phyloP scores from a whole-genome alignment of 352 stramenopile species.

The Phytophthora brassicae region DNA sequence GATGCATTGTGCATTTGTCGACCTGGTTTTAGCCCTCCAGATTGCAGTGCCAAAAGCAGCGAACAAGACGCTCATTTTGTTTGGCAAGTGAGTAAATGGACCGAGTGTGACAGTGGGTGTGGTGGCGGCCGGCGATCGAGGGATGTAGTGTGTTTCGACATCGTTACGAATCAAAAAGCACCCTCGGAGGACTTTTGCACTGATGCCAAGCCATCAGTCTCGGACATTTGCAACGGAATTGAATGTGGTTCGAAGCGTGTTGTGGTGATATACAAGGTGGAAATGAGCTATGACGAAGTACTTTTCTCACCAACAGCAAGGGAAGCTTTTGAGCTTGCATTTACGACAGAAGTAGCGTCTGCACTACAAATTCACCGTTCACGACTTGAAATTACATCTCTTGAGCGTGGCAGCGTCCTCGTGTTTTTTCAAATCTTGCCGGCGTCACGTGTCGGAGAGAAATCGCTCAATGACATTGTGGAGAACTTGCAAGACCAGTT shows the following conservation, averaged over 20 bases:
- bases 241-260: constrained; percentile 75
- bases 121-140: constrained; percentile 56
- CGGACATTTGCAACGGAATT: constrained; percentile 76
- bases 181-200: constrained; percentile 33
- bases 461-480: constrained; percentile 69
- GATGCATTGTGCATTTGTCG: constrained; percentile 64
- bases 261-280: constrained; percentile 63
- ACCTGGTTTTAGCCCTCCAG: constrained; percentile 55
- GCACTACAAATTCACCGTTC: constrained; percentile 61
- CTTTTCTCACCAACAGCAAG: constrained; percentile 55
- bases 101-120: constrained; percentile 60
- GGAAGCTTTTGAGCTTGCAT: constrained; percentile 62
- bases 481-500: constrained; percentile 60
- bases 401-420: constrained; percentile 61
- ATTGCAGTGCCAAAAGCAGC: constrained; percentile 59
- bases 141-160: constrained; percentile 41
- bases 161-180: constrained; percentile 27
- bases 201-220: constrained; percentile 46
- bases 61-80: constrained; percentile 34
- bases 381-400: constrained; percentile 53
- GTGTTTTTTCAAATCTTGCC: constrained; percentile 72
- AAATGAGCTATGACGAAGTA: constrained; percentile 79
- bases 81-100: constrained; percentile 65
- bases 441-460: constrained; percentile 54
- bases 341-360: constrained; percentile 63